A percentile compares a stretch with the other conserved stretches of the same genome.
Conservation (phyloP, 2,329 filamentous ascomycete genomes). For the Harringtonia aguacate region DNA sequence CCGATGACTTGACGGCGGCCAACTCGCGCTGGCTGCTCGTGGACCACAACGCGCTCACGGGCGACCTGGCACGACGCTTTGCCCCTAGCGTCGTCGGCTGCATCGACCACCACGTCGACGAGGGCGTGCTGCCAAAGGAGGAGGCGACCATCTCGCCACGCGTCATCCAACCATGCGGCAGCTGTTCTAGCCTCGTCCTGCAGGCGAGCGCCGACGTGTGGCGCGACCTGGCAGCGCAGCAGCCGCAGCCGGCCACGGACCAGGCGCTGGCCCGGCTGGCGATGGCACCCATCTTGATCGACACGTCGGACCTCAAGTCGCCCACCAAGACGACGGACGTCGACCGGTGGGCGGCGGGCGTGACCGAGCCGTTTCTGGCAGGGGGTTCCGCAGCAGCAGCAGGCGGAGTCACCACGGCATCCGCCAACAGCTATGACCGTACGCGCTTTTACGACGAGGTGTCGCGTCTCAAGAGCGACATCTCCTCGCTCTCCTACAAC, state of each 20-base stretch:
- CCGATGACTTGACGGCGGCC: constrained; percentile 32
- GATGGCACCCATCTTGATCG: constrained; percentile 61
- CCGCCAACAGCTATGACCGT: constrained; percentile 34
- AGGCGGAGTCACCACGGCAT: neutral
- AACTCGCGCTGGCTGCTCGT: constrained; percentile 63
- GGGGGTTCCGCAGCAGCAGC: neutral
- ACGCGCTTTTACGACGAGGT: constrained; percentile 48
- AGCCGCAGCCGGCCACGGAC: constrained; percentile 24
- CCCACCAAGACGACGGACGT: constrained; percentile 53
- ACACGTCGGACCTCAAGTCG: constrained; percentile 55
- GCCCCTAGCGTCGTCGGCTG: constrained; percentile 46
- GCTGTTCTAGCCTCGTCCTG: constrained; percentile 61
- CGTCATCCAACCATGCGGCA: constrained; percentile 56
- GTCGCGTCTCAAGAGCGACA: constrained; percentile 54
- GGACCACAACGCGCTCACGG: constrained; percentile 68
- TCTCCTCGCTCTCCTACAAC: constrained; percentile 46
- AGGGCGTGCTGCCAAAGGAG: constrained; percentile 38
- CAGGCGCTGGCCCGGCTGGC: constrained; percentile 48
- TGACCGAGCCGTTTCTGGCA: constrained; percentile 40
- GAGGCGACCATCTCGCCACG: constrained; percentile 32
- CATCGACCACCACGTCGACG: constrained; percentile 73
- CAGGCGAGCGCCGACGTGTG: constrained; percentile 47
- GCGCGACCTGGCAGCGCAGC: constrained; percentile 34
- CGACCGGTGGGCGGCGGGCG: constrained; percentile 46
- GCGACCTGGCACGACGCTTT: constrained; percentile 35